A percentile compares a stretch with the other conserved stretches of the same genome.
Evolutionary conservation across 768 basidiomycete species (phyloP).

Genomic region (Agaricus sinodeliciosus): DNA sequence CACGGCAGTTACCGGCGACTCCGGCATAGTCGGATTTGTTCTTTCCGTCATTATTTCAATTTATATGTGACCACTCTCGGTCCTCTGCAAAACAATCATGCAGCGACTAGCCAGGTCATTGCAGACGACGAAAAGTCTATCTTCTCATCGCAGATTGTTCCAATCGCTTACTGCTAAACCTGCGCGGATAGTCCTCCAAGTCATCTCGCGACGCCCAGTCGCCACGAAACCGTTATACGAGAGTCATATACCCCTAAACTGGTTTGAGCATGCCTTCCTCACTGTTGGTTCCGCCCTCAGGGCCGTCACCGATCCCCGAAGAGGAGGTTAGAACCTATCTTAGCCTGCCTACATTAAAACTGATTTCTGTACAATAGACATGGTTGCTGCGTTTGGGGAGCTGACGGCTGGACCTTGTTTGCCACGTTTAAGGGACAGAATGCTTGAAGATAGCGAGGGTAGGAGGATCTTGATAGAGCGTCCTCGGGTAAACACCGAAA

Average conservation of each 20-base stretch:
- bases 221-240: slow-evolving; percentile 51
- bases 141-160: too few species aligned
- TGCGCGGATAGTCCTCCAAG: slow-evolving; percentile 7
- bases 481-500: slow-evolving; percentile 72
- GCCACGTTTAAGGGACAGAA: slow-evolving; percentile 64
- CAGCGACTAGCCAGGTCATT: too few species aligned
- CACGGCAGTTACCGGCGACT: too few species aligned
- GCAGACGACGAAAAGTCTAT: too few species aligned
- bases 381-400: slow-evolving; percentile 92
- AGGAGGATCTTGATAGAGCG: slow-evolving; percentile 76
- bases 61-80: too few species aligned
- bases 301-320: slow-evolving; percentile 71
- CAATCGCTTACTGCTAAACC: neutral
- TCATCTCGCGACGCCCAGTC: slow-evolving; percentile 9
- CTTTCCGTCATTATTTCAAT: too few species aligned
- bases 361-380: slow-evolving; percentile 47
- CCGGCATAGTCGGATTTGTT: too few species aligned
- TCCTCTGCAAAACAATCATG: too few species aligned
- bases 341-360: neutral
- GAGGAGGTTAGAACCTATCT: slow-evolving; percentile 60
- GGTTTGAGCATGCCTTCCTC: slow-evolving; percentile 80
- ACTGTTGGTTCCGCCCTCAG: slow-evolving; percentile 82
- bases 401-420: slow-evolving; percentile 81
- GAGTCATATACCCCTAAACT: slow-evolving; percentile 76
- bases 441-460: slow-evolving; percentile 79